A percentile compares a stretch with the other conserved stretches of the same genome.
Evolutionary conservation across 1,284 basidiomycete genomes (phyloP).

Genomic region (Cryptococcus jaspeensis): DNA sequence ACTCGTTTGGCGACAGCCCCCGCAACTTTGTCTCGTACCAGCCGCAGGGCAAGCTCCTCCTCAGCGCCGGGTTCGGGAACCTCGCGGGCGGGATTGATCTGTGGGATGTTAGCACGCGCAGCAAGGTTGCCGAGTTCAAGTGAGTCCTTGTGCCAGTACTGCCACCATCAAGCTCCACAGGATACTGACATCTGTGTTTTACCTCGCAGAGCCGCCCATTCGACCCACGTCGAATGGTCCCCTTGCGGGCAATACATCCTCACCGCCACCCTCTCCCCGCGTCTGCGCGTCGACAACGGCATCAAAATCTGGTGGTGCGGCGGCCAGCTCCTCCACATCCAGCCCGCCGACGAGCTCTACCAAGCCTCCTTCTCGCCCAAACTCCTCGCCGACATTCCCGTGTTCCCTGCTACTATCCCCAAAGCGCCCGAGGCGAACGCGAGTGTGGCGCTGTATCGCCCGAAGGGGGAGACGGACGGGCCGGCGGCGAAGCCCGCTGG

Average conservation of each 20-base stretch:
- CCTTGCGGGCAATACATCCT: conserved; percentile 89
- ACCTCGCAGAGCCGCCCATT: conserved; percentile 75
- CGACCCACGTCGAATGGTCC: conserved; percentile 91
- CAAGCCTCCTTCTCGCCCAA: conserved; percentile 78
- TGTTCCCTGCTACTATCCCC: conserved; percentile 74
- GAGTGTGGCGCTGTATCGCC: conserved; percentile 56
- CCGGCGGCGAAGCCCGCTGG: conserved; percentile 67
- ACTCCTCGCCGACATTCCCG: conserved; percentile 62
- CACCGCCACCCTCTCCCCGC: conserved; percentile 89
- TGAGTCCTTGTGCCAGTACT: conserved; percentile 11
- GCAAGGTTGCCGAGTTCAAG: conserved; percentile 75
- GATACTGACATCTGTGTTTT: not conserved
- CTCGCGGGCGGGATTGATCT: conserved; percentile 90
- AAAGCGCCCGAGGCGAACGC: conserved; percentile 69
- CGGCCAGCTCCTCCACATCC: conserved; percentile 79
- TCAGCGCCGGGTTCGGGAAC: conserved; percentile 94
- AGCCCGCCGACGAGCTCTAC: conserved; percentile 82
- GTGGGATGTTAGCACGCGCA: conserved; percentile 81
- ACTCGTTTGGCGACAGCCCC: conserved; percentile 86
- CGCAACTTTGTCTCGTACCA: conserved; percentile 94
- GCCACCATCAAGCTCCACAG: not conserved
- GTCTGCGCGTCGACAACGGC: conserved; percentile 94
- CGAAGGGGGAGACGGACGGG: conserved; percentile 48
- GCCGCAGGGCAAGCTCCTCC: conserved; percentile 84
- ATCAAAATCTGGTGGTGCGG: conserved; percentile 94